These are phyloP conservation scores for Cytospora leucostoma DNA, from an alignment of 2,329 filamentous ascomycete genomes.

Conservation along the genomic window DNA sequence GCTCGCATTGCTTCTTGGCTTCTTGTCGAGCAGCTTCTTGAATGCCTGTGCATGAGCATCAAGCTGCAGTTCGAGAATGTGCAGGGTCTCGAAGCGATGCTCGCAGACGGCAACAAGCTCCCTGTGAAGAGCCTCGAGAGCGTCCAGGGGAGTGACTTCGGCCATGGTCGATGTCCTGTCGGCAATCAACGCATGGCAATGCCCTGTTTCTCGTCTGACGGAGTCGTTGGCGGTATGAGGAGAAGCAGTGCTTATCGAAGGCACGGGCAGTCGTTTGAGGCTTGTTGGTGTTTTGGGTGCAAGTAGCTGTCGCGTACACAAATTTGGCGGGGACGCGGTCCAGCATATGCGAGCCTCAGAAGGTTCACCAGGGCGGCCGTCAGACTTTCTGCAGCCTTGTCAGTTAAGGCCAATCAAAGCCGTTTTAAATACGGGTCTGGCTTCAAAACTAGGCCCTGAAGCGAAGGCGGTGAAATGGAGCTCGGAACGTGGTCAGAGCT, in stretches of 20 bases:
- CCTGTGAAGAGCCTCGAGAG: conserved; percentile 81
- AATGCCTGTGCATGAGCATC: conserved; percentile 68
- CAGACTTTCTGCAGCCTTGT: conserved; percentile 22
- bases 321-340: conserved; percentile 27
- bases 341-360: background rate
- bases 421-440: conserved; percentile 1
- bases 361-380: conserved; percentile 3
- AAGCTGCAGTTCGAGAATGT: conserved; percentile 71
- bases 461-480: background rate
- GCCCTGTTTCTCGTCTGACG: background rate
- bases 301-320: conserved; percentile 26
- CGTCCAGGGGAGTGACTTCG: conserved; percentile 70
- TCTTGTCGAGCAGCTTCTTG: conserved; percentile 72
- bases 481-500: conserved; percentile 10
- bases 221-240: background rate
- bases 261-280: conserved; percentile 5
- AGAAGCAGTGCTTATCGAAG: conserved; percentile 19
- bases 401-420: conserved; percentile 4
- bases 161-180: conserved; percentile 57
- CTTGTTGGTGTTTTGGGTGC: conserved; percentile 17
- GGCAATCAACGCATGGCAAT: conserved; percentile 24
- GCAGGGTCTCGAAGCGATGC: conserved; percentile 60
- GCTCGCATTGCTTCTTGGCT: conserved; percentile 72
- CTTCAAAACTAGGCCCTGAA: background rate
- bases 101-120: conserved; percentile 79